Evolutionary conservation across 2,329 filamentous ascomycete genomes (phyloP), one percentile per base, ranked within the genome.

Genomic region (Beauveria sp.): DNA sequence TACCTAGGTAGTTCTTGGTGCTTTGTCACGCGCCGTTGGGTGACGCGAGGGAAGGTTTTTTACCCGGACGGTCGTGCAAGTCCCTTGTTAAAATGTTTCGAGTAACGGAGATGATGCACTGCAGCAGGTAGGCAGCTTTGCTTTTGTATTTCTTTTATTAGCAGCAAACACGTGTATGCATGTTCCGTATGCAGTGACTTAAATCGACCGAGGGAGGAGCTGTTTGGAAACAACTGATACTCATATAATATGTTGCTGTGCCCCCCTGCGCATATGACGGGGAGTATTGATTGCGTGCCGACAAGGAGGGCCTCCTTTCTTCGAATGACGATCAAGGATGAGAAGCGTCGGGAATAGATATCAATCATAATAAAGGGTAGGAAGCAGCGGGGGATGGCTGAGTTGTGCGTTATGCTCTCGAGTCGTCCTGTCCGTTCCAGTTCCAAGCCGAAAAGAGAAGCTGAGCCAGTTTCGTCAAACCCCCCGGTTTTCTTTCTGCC

Each of bases 401-500:
- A 26, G 16, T 50, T 50, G 48, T 16, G 34, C 12, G 34, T 37
- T 37, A 37, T 37, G 34, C 34, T 37, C 34, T 37, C 34, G 22
- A 47, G 44, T 50, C 47, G 47, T 26, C 24, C 51, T 4, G 30
- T 46, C 24, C 22, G 22, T 24, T 24, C 22, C 22, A 24, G 41
- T 12, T 8, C 41, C 54, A 37, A 47, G 41, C 41, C 54, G n/a
- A 47, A 56, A 37, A 24, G 24, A 46, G 28, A 47, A 56, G 54
- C 54, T 47, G 43, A 44, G 41, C 55, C 34, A 52, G 56, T 59
- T 52, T 44, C 14, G 47, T 44, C 44, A 44, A 24, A 34, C 24
- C 9, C 34, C 47, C 47, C 56, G 16, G 14, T 43, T 48, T 34
- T 52, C 16, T 58, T 59, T 59, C 56, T 59, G 56, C 56, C 56